These are phyloP conservation scores for Clohesyomyces aquaticus DNA, from an alignment of 495 filamentous ascomycete genomes.

Conservation along the genomic window DNA sequence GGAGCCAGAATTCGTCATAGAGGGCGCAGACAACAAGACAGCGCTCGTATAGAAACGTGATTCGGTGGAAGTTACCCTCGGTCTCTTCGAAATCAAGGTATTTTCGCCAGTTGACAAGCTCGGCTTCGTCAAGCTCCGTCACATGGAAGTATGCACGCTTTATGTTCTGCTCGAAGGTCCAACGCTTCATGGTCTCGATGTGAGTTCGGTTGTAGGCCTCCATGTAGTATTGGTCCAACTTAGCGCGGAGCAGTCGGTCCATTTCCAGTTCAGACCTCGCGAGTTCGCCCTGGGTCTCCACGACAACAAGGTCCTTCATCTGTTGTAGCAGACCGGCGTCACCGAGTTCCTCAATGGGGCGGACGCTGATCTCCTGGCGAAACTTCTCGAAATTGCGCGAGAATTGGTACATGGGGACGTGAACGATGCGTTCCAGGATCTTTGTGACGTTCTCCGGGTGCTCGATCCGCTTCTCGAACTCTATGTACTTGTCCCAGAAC, in stretches of 20 bases:
- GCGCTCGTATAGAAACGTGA: constrained; percentile 86
- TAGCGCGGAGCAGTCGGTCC: constrained; percentile 78
- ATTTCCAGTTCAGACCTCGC: constrained; percentile 70
- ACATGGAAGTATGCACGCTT: constrained; percentile 98
- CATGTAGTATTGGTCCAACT: constrained; percentile 78
- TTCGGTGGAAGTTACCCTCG: constrained; percentile 76
- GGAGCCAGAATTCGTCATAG: constrained; percentile 97
- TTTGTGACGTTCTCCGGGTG: constrained; percentile 84
- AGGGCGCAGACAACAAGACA: constrained; percentile 90
- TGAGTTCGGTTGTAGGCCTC: constrained; percentile 82
- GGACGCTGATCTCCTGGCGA: constrained; percentile 72
- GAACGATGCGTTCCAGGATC: constrained; percentile 81
- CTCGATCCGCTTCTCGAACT: constrained; percentile 90
- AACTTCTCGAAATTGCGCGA: constrained; percentile 93
- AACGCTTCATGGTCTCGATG: constrained; percentile 87
- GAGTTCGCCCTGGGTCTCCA: constrained; percentile 59
- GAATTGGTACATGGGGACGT: constrained; percentile 97
- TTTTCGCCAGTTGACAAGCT: constrained; percentile 91
- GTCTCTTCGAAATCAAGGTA: constrained; percentile 96
- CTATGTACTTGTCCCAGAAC: constrained; percentile 99
- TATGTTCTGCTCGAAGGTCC: constrained; percentile 93
- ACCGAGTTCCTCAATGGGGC: constrained; percentile 74
- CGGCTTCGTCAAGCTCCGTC: constrained; percentile 82
- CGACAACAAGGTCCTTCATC: constrained; percentile 64
- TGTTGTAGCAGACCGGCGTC: constrained; percentile 67